These are phyloP conservation scores for Lactifluus volemus DNA, from an alignment of 768 basidiomycete genomes.

Conservation along the genomic window DNA sequence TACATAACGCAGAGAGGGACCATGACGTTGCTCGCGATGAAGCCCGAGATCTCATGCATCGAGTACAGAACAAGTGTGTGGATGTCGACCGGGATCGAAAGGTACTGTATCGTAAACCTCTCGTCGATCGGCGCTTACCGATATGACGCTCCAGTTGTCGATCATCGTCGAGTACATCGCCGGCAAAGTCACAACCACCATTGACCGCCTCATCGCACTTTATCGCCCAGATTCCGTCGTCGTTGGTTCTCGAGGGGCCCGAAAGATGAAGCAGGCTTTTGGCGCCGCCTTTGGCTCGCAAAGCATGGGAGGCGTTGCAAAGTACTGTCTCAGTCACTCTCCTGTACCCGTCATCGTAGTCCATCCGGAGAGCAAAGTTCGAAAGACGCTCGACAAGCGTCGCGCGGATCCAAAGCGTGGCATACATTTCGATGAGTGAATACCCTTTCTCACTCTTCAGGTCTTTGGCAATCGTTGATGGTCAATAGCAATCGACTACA, in stretches of 20 bases:
- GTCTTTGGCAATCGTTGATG: not conserved
- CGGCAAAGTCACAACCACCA: conserved; percentile 79
- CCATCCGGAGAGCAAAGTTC: conserved; percentile 78
- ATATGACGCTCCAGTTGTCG: conserved; percentile 47
- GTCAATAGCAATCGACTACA: not conserved
- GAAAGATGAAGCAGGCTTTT: conserved; percentile 44
- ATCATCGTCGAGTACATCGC: conserved; percentile 93
- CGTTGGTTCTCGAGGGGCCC: conserved; percentile 79
- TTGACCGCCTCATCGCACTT: conserved; percentile 87
- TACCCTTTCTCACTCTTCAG: not conserved
- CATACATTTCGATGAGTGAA: conserved; percentile 65
- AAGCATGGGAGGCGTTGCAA: conserved; percentile 55
- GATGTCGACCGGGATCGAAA: conserved; percentile 73
- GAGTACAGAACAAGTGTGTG: conserved; percentile 71
- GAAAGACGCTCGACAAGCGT: conserved; percentile 78
- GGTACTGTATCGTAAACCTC: conserved; percentile 28
- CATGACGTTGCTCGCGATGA: conserved; percentile 75
- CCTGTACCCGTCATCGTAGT: conserved; percentile 97
- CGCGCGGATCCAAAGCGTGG: conserved; percentile 85
- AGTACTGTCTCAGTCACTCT: conserved; percentile 80
- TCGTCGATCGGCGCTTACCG: not conserved
- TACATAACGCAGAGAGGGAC: conserved; percentile 48
- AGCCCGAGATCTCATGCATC: conserved; percentile 71
- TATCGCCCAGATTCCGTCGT: conserved; percentile 90
- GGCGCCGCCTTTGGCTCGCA: conserved; percentile 42